phyloP scores from a whole-genome alignment of 345 rosid species.

The Turritis glabra region DNA sequence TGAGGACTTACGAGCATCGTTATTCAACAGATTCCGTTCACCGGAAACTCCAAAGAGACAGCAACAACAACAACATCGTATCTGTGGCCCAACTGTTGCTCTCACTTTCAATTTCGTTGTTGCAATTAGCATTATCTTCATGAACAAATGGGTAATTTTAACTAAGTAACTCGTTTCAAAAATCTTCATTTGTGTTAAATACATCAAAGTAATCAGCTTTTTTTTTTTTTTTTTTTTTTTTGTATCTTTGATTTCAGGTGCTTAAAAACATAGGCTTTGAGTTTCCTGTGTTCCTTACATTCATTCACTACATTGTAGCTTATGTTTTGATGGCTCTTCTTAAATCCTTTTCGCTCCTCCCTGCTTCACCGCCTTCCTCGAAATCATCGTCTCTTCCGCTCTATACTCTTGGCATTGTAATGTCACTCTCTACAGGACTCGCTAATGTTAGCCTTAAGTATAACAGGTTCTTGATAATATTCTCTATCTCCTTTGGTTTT shows the following conservation, averaged over 20 bases:
- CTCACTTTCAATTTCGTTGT: constrained; percentile 80
- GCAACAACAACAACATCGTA: constrained; percentile 49
- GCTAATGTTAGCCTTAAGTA: constrained; percentile 98
- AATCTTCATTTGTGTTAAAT: not conserved
- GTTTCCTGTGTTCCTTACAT: constrained; percentile 83
- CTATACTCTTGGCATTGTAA: constrained; percentile 77
- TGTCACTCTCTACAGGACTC: constrained; percentile 93
- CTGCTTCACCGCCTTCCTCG: constrained; percentile 64
- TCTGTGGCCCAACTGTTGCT: constrained; percentile 65
- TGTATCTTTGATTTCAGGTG: constrained; percentile 47
- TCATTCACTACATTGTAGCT: constrained; percentile 81
- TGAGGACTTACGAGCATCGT: constrained; percentile 69
- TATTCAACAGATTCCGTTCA: constrained; percentile 62
- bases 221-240: not conserved
- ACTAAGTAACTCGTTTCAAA: not conserved
- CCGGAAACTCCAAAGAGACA: constrained; percentile 65
- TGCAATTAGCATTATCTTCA: constrained; percentile 77
- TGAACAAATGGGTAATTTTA: constrained; percentile 78
- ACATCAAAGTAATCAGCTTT: constrained; percentile 15
- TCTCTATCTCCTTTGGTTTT: not conserved
- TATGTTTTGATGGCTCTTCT: constrained; percentile 82
- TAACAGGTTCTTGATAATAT: constrained; percentile 58
- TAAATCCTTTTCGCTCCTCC: constrained; percentile 67
- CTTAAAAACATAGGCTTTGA: constrained; percentile 84
- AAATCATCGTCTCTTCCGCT: constrained; percentile 59